Conservation (phyloP, 2,329 filamentous ascomycete genomes). For the Colletotrichum sp. region DNA sequence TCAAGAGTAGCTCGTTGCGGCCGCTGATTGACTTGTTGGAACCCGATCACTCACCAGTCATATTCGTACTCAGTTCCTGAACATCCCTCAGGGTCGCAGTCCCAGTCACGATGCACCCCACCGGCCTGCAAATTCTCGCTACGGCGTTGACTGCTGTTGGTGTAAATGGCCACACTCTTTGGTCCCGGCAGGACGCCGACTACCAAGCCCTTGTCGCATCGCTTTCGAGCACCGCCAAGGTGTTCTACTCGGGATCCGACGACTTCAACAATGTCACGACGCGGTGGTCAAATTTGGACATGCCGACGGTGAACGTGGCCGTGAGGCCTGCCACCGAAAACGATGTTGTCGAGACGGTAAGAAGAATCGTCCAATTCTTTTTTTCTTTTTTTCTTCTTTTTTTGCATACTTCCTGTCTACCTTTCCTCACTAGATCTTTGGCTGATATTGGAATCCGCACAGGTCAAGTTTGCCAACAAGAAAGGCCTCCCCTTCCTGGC, state of each 20-base stretch:
- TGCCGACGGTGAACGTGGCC: not conserved
- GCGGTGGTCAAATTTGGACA: not conserved
- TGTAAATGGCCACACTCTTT: not conserved
- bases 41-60: too few species aligned
- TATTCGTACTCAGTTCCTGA: too few species aligned
- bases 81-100: too few species aligned
- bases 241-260: not conserved
- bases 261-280: not conserved
- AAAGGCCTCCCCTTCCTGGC: too few species aligned
- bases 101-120: too few species aligned
- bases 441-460: too few species aligned
- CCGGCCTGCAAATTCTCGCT: not conserved
- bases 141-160: not conserved
- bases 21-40: too few species aligned
- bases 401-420: not conserved
- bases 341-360: not conserved
- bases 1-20: too few species aligned
- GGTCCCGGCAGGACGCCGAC: not conserved
- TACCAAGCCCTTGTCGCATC: not conserved
- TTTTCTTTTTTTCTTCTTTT: not conserved
- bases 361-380: not conserved
- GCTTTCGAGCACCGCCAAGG: not conserved
- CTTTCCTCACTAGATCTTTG: too few species aligned
- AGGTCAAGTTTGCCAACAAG: too few species aligned
- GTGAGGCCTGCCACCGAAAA: not conserved